A percentile compares a stretch with the other conserved stretches of the same genome.
phyloP scores from a whole-genome alignment of 2,329 filamentous ascomycete species.

The Colletotrichum incanum region DNA sequence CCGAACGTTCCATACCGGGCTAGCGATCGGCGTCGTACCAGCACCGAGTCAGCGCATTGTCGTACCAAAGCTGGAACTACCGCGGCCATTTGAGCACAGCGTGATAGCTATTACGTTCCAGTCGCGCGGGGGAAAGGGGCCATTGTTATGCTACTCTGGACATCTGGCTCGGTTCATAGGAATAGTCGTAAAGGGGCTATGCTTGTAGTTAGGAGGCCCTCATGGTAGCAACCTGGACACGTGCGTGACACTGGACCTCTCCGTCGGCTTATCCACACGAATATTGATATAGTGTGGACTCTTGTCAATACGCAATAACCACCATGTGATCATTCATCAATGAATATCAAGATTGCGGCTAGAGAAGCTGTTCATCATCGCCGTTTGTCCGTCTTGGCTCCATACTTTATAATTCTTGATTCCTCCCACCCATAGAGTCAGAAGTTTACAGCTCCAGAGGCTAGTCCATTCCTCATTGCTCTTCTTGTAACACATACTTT shows the following conservation, averaged over 20 bases:
- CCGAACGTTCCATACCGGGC: neutral
- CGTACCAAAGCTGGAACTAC: neutral
- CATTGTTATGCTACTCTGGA: neutral
- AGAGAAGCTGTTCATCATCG: neutral
- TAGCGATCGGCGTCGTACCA: neutral
- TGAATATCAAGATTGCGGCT: neutral
- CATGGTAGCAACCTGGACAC: no score
- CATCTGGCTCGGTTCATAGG: neutral
- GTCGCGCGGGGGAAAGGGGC: neutral
- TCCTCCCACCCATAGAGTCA: neutral
- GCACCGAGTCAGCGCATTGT: neutral
- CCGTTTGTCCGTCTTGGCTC: neutral
- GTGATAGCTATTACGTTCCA: neutral
- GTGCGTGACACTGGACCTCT: neutral
- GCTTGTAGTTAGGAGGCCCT: neutral
- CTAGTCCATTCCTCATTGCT: no score
- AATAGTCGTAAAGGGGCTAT: neutral
- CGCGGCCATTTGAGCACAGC: neutral
- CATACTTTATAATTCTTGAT: neutral
- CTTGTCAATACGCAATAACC: neutral
- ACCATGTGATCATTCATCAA: neutral
- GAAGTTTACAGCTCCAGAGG: no score
- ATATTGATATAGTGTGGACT: neutral
- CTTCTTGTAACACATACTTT: no score
- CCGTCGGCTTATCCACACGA: neutral